Evolutionary conservation across 148 eudicot species (phyloP), one percentile per base, ranked within the genome.

Genomic region (Vaccinium corymbosum): DNA sequence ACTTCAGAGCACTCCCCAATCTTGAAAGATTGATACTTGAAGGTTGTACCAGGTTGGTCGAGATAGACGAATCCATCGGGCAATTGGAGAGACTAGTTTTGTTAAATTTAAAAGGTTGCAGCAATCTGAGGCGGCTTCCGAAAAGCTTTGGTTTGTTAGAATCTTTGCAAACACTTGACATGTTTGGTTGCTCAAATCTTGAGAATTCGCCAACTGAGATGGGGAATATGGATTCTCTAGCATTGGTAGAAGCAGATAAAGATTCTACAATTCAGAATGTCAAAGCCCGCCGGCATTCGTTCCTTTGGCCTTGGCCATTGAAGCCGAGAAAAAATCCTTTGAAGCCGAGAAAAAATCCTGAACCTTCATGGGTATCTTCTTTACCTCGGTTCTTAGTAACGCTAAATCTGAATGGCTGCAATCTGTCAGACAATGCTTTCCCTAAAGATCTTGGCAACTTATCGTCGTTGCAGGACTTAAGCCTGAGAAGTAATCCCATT

Each of bases 131-230:
- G 42, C 42, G 42, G 42, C 5, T 38, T 38, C 42, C 42, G 5
- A 38, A 38, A 38, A 38, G 42, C 42, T 1, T 38, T 38, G 3
- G 42, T 38, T 1, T 38, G 53, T 73, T 80, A 13, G 35, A 35
- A 19, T 16, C 4, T 57, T 70, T 80, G 35, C 16, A 62, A 57
- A 53, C 10, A 7, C 73, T 80, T 22, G 20, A 32, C 29, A 32
- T 80, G 25, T 57, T 53, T 46, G 83, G 83, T 59, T 80, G 83
- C 73, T 62, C 74, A 38, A 80, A 59, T 62, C 52, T 80, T 12
- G 81, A 14, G 19, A 13, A 42, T 14, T 73, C 17, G 50, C 51
- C 51, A 5, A 7, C 19, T 11, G 22, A 38, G 20, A 73, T 73
- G 12, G 16, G 10, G 50, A 38, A 38, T 14, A 73, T 73, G 51